phyloP scores from a whole-genome alignment of 192 early-diverging fungal genomes.

The Dissophora ornata region DNA sequence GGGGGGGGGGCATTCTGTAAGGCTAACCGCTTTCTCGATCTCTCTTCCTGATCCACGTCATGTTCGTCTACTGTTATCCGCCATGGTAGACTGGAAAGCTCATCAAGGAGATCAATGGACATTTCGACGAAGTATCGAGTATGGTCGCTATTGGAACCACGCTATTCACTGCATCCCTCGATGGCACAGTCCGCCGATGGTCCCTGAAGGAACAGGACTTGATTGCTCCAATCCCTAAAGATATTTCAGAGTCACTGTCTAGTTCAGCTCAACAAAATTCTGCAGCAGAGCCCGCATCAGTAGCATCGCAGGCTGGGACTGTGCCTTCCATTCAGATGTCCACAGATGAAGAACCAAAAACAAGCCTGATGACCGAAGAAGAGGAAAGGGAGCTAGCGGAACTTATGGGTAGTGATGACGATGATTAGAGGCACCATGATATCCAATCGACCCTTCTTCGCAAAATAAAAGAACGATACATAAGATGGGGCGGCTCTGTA shows the following conservation, averaged over 20 bases:
- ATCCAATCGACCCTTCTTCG: not conserved
- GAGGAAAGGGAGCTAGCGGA: conserved; percentile 92
- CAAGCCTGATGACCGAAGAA: conserved; percentile 80
- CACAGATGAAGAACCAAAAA: not conserved
- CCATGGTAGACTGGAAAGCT: conserved; percentile 77
- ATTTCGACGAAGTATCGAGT: conserved; percentile 89
- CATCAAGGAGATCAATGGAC: conserved; percentile 82
- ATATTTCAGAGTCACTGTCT: conserved; percentile 19
- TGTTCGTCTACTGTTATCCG: too few relatives aligned
- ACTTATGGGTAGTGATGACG: conserved; percentile 78
- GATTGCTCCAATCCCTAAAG: conserved; percentile 1
- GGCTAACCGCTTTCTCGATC: too few relatives aligned
- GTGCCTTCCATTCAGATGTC: not conserved
- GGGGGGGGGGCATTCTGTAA: too few relatives aligned
- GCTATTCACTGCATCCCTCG: conserved; percentile 85
- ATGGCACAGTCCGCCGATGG: conserved; percentile 90
- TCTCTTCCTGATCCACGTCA: too few relatives aligned
- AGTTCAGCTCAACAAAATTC: conserved; percentile 8
- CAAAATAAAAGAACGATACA: too few relatives aligned
- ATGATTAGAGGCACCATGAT: conserved; percentile 5
- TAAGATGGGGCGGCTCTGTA: too few relatives aligned
- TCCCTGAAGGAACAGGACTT: conserved; percentile 43
- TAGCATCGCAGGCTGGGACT: not conserved
- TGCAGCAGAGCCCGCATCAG: conserved; percentile 2
- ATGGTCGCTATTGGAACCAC: conserved; percentile 68